Evolutionary conservation across 192 early-diverging fungal species (phyloP), one percentile per base, ranked within the genome.

Genomic region (Paraglomus occultum): DNA sequence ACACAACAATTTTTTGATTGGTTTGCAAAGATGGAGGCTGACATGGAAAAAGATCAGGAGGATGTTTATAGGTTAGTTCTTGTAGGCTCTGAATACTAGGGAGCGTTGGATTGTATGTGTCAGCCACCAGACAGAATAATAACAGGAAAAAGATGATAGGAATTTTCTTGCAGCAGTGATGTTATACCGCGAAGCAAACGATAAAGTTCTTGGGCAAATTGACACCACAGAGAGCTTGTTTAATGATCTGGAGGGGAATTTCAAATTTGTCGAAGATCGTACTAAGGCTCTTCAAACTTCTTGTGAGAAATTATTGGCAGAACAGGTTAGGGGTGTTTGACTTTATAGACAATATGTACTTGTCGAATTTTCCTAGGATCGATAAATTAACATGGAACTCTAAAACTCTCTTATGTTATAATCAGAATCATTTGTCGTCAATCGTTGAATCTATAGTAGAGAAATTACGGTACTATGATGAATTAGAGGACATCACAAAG

Each of bases 1-100:
- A 88, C 91, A 0, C 92, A 94, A 38, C 89, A 98, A 80, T 99
- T 99, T 66, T 86, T 97, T 63, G 89, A 93, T 68, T 99, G 97
- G 97, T 96, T 95, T 79, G 82, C 91, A 15, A 70, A 62, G 10
- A 85, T 92, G 6, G 94, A 97, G 73, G 71, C 78, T 42, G 85
- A 90, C 49, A 90, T 96, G 87, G 92, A 94, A 59, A 81, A 89
- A 62, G 94, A 91, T 65, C 92, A 92, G 69, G 94, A 94, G 69
- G 92, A 92, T 69, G 80, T 87, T 4, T 94, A 95, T 64, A 84
- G 87, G 85, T 91, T 81, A 15, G 73, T 61, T 51, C 15, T 31
- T 31, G 31, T 31, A 31, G 3, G 1, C 31, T 31, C 31, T 31
- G 15, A 17, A 31, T 31, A 31, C 1, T 31, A 3, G 3, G 22